Evolutionary conservation across 208 protist species (phyloP), one percentile per base, ranked within the genome.

Genomic region (Leishmania aethiopica): DNA sequence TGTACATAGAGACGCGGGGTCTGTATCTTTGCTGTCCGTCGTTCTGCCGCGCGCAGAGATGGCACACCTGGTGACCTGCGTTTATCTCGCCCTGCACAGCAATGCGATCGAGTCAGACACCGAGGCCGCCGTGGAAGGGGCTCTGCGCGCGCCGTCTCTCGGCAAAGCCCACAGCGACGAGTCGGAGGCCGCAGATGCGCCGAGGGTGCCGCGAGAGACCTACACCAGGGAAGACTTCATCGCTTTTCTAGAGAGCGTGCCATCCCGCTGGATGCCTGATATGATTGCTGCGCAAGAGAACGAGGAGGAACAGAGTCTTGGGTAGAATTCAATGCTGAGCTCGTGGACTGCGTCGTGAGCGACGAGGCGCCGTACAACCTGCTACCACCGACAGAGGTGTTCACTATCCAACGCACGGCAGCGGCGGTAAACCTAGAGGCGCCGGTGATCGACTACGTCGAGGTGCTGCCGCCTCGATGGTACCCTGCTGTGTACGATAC

Each of bases 361-460:
- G 95, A 98, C 85, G 90, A 94, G 74, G 78, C 84, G 51, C 95
- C 95, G 35, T 81, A 87, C 77, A 75, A 49, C 28, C 83, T 98
- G 25, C 80, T 98, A 40, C 67, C 85, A 37, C 88, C 80, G 5
- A 59, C 87, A 17, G 75, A 89, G 72, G 91, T 96, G 7, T 83
- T 98, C 49, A 91, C 77, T 25, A 79, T 89, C 51, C 83, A 89
- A 57, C 85, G 83, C 86, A 75, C 81, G 69, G 73, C 78, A 11
- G 78, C 75, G 35, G 78, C 94, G 35, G 85, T 85, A 47, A 76
- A 83, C 47, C 82, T 97, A 25, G 59, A 49, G 15, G 91, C 84
- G 2, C 89, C 86, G 1, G 79, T 95, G 47, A 84, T 86, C 17
- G 60, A 86, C 59, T 97, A 96, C 87, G 66, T 98, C 0, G 75